Percentiles rank a stretch among this genome's conserved stretches.
These are phyloP conservation scores for Hemisphaericaspora lyxosophila DNA, from an alignment of 1,139 yeast species.

Conservation along the genomic window DNA sequence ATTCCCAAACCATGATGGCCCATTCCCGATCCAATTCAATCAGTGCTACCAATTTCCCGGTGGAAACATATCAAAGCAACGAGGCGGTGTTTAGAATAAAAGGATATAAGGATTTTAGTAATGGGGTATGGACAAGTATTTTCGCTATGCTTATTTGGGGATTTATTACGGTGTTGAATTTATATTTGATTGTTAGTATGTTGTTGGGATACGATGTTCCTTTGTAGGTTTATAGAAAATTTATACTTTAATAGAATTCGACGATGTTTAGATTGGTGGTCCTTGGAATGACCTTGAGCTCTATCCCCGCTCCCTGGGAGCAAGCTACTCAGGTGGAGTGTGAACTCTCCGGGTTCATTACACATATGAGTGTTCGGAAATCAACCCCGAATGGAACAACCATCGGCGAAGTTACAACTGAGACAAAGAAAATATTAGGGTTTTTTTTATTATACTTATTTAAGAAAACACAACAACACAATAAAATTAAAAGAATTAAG, in stretches of 20 bases:
- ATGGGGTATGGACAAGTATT: conserved; percentile 45
- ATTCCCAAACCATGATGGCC: conserved; percentile 8
- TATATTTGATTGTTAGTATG: conserved; percentile 51
- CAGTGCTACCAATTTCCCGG: conserved; percentile 1
- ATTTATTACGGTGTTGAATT: conserved; percentile 49
- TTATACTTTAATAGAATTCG: too few species aligned
- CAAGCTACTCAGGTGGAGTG: too few species aligned
- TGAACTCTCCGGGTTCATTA: too few species aligned
- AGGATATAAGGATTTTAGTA: conserved; percentile 55
- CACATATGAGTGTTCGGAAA: too few species aligned
- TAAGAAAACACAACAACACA: not conserved
- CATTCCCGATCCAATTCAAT: conserved; percentile 4
- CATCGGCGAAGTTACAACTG: too few species aligned
- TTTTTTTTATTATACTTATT: not conserved
- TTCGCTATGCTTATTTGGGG: conserved; percentile 52
- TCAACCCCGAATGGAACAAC: too few species aligned
- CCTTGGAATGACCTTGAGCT: too few species aligned
- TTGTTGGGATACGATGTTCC: conserved; percentile 45
- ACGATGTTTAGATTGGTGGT: too few species aligned
- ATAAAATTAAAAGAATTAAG: conserved; percentile 42
- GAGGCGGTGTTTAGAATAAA: conserved; percentile 19
- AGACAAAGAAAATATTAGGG: too few species aligned
- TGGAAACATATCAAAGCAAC: conserved; percentile 9
- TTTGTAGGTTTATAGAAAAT: too few species aligned
- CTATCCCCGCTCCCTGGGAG: too few species aligned